Evolutionary conservation across 2,329 filamentous ascomycete genomes (phyloP), one percentile per base, ranked within the genome.

Genomic region (Sporothrix globosa): DNA sequence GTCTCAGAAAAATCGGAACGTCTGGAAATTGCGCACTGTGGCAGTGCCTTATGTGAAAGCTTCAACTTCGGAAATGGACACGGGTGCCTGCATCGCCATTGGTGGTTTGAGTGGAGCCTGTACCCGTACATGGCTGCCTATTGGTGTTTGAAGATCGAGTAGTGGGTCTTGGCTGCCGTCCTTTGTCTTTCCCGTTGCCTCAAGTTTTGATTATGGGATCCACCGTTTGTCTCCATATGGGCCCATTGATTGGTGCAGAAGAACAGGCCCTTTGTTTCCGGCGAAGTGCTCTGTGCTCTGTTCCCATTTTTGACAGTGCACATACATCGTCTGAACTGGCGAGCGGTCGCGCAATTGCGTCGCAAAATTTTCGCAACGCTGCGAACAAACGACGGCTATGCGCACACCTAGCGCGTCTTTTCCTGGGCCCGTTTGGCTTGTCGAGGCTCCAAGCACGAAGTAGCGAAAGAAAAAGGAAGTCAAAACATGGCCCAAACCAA

Each of bases 1-100:
- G 60, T 48, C 5, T n/a, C n/a, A n/a, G 10, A 27, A 19, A 53
- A 30, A 27, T 46, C 30, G 67, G 54, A 27, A 41, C 14, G 44
- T 21, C 41, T 65, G 63, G 69, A 70, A 54, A 70, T 68, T 68
- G 68, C 48, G 46, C 10, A 50, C n/a, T 58, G 67, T 68, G 60
- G 60, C 68, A 65, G 60, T 70, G 68, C 63, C 21, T 54, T 39
- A 48, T 58, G 41, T 56, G 27, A 39, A 68, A 53, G 66, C 66
- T 58, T 30, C 66, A 48, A 56, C 65, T 30, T 58, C 52, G 66
- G 66, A 30, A 56, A 46, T 17, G 67, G 24, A 41, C 53, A 48
- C 53, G 41, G 24, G 13, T 68, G 21, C 39, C 24, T 27, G 67
- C 54, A 19, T 52, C 13, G 9, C 61, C 3, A 68, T 68, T 68